These are phyloP conservation scores for Strobilomyces confusus DNA, from an alignment of 768 basidiomycete genomes.

Conservation along the genomic window DNA sequence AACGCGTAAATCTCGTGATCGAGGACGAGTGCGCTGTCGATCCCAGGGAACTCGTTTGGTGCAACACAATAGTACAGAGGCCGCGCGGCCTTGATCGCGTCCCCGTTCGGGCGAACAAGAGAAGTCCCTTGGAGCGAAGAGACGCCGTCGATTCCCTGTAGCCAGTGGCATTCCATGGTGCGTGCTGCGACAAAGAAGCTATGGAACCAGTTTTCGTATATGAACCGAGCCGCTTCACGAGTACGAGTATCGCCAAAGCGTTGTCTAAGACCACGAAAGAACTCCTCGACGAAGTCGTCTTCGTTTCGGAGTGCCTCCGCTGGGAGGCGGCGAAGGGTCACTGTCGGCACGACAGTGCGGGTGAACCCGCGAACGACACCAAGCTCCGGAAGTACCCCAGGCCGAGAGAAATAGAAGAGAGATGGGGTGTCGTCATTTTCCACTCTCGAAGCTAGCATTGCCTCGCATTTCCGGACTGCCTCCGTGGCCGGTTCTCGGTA, in stretches of 20 bases:
- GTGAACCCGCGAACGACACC: background rate
- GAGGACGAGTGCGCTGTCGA: background rate
- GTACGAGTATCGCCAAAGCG: no score
- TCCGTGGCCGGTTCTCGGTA: background rate
- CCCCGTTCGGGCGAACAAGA: background rate
- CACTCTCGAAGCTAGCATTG: background rate
- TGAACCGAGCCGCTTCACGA: no score
- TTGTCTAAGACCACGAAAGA: no score
- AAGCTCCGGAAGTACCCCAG: background rate
- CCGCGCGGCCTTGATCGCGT: background rate
- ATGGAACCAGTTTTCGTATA: background rate
- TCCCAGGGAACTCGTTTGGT: background rate
- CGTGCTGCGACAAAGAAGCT: background rate
- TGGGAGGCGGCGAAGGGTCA: background rate
- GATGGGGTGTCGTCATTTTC: background rate
- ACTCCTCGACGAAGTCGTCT: background rate
- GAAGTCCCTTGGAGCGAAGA: background rate
- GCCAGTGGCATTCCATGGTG: background rate
- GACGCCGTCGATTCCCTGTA: background rate
- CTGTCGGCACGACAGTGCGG: background rate
- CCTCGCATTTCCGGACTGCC: background rate
- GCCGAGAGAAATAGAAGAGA: background rate
- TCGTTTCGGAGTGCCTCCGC: background rate
- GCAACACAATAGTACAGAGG: background rate
- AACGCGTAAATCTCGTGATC: background rate